Conservation (phyloP, 768 basidiomycete genomes). For the Hericium rajendrae region DNA sequence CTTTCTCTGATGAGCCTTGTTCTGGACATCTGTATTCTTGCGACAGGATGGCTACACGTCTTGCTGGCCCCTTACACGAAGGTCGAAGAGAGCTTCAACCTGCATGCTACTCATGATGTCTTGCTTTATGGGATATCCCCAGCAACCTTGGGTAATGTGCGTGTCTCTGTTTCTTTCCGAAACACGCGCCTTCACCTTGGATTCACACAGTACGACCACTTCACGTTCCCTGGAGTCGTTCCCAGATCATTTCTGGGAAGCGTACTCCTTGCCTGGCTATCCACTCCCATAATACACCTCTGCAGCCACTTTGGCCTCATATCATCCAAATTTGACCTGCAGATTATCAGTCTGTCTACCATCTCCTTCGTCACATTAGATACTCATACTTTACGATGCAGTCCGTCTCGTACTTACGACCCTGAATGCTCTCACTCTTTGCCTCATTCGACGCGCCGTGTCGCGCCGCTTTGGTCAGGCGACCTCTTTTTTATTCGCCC, state of each 20-base stretch:
- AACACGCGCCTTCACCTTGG: background rate
- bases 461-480: slow-evolving; percentile 51
- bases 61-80: slow-evolving; percentile 83
- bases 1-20: slow-evolving; percentile 23
- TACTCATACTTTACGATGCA: slow-evolving; percentile 21
- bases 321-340: slow-evolving; percentile 53
- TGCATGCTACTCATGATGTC: slow-evolving; percentile 86
- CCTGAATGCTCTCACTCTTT: slow-evolving; percentile 52
- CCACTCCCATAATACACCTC: slow-evolving; percentile 38
- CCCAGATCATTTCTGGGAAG: slow-evolving; percentile 84
- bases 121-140: slow-evolving; percentile 59
- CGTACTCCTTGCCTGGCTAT: slow-evolving; percentile 50
- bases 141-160: slow-evolving; percentile 32
- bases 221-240: slow-evolving; percentile 78
- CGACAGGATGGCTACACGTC: slow-evolving; percentile 55
- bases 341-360: slow-evolving; percentile 49
- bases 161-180: no score
- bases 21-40: slow-evolving; percentile 43
- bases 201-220: slow-evolving; percentile 72
- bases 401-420: slow-evolving; percentile 68
- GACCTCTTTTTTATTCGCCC: slow-evolving; percentile 47
- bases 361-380: background rate
- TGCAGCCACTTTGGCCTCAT: slow-evolving; percentile 34
- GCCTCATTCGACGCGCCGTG: slow-evolving; percentile 54
- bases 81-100: slow-evolving; percentile 95